Evolutionary conservation across 768 basidiomycete genomes (phyloP).

Genomic region (Mycena chlorophos): DNA sequence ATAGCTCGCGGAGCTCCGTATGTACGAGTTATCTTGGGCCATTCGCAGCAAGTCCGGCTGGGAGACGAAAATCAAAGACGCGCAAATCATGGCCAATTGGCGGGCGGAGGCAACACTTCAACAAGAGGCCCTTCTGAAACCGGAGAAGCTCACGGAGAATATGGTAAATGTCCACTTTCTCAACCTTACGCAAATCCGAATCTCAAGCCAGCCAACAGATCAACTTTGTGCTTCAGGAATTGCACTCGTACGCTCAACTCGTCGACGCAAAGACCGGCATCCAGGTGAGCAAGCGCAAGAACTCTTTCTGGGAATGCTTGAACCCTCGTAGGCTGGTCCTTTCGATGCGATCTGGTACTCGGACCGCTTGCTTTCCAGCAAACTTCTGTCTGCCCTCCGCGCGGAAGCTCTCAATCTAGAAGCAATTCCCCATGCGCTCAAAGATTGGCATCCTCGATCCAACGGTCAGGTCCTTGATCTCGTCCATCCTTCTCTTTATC

Average conservation of each 20-base stretch:
- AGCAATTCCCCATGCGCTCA: conserved; percentile 32
- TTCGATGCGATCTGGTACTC: conserved; percentile 23
- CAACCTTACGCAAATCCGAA: neutral
- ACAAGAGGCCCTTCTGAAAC: neutral
- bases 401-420: conserved; percentile 32
- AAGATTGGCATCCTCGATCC: conserved; percentile 49
- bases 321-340: conserved; percentile 11
- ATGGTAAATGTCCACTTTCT: conserved; percentile 11
- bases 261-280: conserved; percentile 15
- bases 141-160: conserved; percentile 8
- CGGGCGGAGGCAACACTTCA: conserved; percentile 18
- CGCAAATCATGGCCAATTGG: conserved; percentile 18
- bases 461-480: conserved; percentile 44
- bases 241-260: conserved; percentile 19
- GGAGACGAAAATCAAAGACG: conserved; percentile 14
- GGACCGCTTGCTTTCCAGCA: conserved; percentile 19
- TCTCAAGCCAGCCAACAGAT: conserved; percentile 5
- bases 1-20: conserved; percentile 19
- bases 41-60: conserved; percentile 20
- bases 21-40: conserved; percentile 20
- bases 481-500: conserved; percentile 47
- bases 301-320: neutral
- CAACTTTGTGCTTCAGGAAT: conserved; percentile 21
- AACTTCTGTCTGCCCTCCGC: conserved; percentile 3
- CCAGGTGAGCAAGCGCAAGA: neutral